Base-by-base conservation (phyloP, 2,329 filamentous ascomycete species). In the Exserohilum rostratum region DNA sequence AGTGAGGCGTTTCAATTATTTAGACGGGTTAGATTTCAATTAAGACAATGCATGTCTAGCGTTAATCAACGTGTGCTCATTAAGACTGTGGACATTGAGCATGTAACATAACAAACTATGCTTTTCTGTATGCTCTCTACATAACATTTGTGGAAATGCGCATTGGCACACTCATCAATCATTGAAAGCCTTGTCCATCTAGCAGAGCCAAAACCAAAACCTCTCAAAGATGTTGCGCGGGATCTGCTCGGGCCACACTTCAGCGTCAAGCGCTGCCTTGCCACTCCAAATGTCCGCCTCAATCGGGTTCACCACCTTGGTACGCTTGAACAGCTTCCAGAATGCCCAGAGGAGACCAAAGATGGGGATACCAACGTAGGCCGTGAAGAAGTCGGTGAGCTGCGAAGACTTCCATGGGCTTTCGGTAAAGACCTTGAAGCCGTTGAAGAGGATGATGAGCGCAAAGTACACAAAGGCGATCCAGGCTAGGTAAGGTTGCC, bases 271-370 rank as follows among this genome's bases (percentile, higher is more conserved):
- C 25, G 76, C 76, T 25, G 76, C 77, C 70, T 81, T 81, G 7
- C 79, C 79, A 22, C 70, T 76, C 71, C 75, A 78, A 35, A 81
- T 77, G 55, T 81, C 79, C 5, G 76, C 76, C 53, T 79, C 73
- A 0, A 61, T 66, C 17, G 74, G 64, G 49, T 74, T 74, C 55
- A 80, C 75, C 29, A 74, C 61, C 50, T 82, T 83, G 0, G 87
- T 88, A 60, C 84, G 82, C 68, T 88, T 89, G 67, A 83, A 76
- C 31, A 87, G 71, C 71, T 91, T 90, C 84, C 87, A 90, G 40
- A 84, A 80, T 11, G 82, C 58, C 63, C 83, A 90, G 7, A 83
- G 75, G 6, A 74, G 70, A 12, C 77, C 62, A 68, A 67, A 75
- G 51, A 76, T 75, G 7, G 61, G 59, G 27, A 75, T 54, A 5